Evolutionary conservation across 2,329 filamentous ascomycete species (phyloP).

Genomic region (Aspergillus luchuensis): DNA sequence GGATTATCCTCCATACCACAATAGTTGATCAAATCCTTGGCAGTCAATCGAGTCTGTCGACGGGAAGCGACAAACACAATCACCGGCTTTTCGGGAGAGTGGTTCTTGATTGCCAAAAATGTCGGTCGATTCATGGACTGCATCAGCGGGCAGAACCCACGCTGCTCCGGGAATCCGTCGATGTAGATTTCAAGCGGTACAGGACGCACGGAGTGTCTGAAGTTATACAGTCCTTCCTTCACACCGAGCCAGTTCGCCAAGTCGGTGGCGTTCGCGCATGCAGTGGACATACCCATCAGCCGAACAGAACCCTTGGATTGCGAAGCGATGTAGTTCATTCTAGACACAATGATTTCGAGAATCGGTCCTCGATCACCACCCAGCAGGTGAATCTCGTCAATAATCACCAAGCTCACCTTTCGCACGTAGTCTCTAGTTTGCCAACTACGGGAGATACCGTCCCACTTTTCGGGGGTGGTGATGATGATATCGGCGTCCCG

Average conservation of each 20-base stretch:
- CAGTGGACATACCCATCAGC: slow-evolving; percentile 97
- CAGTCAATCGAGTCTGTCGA: slow-evolving; percentile 89
- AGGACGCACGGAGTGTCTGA: slow-evolving; percentile 92
- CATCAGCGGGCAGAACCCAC: slow-evolving; percentile 96
- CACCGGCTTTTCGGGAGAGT: slow-evolving; percentile 93
- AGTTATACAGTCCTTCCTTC: slow-evolving; percentile 94
- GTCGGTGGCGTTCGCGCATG: slow-evolving; percentile 92
- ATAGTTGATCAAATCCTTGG: slow-evolving; percentile 93
- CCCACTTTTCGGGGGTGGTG: slow-evolving; percentile 99
- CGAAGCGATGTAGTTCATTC: slow-evolving; percentile 98
- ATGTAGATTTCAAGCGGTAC: slow-evolving; percentile 96
- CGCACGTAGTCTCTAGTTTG: slow-evolving; percentile 95
- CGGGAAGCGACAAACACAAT: slow-evolving; percentile 98
- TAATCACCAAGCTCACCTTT: slow-evolving; percentile 93
- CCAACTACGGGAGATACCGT: slow-evolving; percentile 98
- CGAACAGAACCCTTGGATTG: slow-evolving; percentile 88
- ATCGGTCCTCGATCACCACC: slow-evolving; percentile 96
- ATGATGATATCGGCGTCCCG: slow-evolving; percentile 96
- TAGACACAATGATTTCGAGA: slow-evolving; percentile 88
- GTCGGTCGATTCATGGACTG: slow-evolving; percentile 98
- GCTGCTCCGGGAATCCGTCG: slow-evolving; percentile 91
- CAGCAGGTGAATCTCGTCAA: slow-evolving; percentile 97
- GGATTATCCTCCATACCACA: slow-evolving; percentile 99
- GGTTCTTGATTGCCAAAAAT: slow-evolving; percentile 92
- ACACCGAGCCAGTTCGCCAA: slow-evolving; percentile 96